Conservation (phyloP, 2,329 filamentous ascomycete species). For the Pyricularia grisea region DNA sequence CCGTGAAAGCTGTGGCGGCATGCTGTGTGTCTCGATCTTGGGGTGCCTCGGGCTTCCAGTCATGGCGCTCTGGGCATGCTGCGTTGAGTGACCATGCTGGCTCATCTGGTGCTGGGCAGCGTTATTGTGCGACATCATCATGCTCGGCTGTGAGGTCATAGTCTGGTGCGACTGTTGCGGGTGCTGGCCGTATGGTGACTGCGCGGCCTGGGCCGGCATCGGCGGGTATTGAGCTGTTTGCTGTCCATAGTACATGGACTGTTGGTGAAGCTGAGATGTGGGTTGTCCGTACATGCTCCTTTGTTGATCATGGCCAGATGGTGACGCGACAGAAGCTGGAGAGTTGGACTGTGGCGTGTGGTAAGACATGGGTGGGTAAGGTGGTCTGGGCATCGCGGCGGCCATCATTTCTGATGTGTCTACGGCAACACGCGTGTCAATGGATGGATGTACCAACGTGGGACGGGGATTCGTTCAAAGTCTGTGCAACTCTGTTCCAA, state of each 20-base stretch:
- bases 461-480: neutral
- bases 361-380: conserved; percentile 82
- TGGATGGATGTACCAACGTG: conserved; percentile 1
- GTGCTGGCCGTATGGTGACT: conserved; percentile 53
- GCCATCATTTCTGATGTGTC: conserved; percentile 61
- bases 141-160: conserved; percentile 55
- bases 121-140: conserved; percentile 56
- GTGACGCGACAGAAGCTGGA: conserved; percentile 84
- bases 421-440: conserved; percentile 16
- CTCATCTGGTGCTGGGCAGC: conserved; percentile 45
- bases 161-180: conserved; percentile 43
- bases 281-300: conserved; percentile 77
- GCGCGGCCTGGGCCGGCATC: conserved; percentile 52
- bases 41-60: conserved; percentile 50
- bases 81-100: conserved; percentile 49
- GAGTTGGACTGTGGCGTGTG: conserved; percentile 94
- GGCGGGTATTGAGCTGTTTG: conserved; percentile 51
- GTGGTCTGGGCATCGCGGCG: conserved; percentile 61
- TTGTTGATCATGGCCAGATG: conserved; percentile 82
- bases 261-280: conserved; percentile 67
- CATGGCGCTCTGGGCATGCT: conserved; percentile 46
- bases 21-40: conserved; percentile 51
- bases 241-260: conserved; percentile 67
- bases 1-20: conserved; percentile 53
- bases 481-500: conserved; percentile 1